Evolutionary conservation across 129 eudicot genomes (phyloP), one percentile per base, ranked within the genome.

Genomic region (Helichrysum umbraculigerum): DNA sequence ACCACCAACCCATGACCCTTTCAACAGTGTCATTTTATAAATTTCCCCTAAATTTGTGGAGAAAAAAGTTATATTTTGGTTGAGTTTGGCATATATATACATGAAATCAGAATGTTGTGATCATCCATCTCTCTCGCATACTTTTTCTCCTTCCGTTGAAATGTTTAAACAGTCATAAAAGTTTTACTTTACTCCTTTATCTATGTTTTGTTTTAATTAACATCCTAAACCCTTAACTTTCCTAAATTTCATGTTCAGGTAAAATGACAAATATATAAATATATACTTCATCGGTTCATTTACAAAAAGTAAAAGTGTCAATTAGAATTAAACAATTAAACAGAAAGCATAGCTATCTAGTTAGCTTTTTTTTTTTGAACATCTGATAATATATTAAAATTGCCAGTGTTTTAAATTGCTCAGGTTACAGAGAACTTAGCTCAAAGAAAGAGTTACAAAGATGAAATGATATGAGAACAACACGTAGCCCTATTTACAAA

Each of bases 1-100:
- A 62, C 82, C 82, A 30, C 83, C 83, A 1, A 66, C 83, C 83
- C 83, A 80, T 57, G 83, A 68, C 44, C 74, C 79, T 74, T 80
- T 80, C 70, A 73, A 66, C 52, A 80, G 28, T 22, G 75, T 80
- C 83, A 73, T 80, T 16, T 57, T 57, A 20, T 29, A 20, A 21
- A 8, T 19, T 57, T 57, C 62, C 5, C 62, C 29, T 57, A 20
- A 57, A 57, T 6, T 57, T 57, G 28, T 57, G 62, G 62, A 15
- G 14, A 2, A 7, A 57, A 57, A 57, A 9, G 29, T 57, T 57
- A 57, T 1, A 57, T 57, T 57, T 57, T 57, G 62, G 28, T 20
- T 57, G 22, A 7, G 62, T 57, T 57, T 11, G 29, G 29, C 12
- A 6, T 57, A 57, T n/a, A 19, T n/a, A 57, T 57, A n/a, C 28